phyloP scores from a whole-genome alignment of 306 rosid genomes.

The Heteromeles arbutifolia region DNA sequence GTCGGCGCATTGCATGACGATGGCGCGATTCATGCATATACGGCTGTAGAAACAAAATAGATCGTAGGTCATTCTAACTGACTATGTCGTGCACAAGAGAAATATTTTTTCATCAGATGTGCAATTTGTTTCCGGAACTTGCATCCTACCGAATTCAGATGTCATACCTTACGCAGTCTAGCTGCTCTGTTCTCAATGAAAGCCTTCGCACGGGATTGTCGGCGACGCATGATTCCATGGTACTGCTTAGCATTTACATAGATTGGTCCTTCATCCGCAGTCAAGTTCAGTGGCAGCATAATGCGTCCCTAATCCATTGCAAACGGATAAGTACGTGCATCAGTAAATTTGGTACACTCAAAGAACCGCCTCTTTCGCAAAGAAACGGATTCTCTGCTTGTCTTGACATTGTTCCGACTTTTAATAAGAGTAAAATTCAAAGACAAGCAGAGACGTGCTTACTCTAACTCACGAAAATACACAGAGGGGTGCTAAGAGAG shows the following conservation, averaged over 20 bases:
- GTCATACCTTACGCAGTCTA: constrained; percentile 59
- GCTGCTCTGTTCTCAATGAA: constrained; percentile 47
- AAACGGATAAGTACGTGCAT: constrained; percentile 15
- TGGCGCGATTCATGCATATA: constrained; percentile 97
- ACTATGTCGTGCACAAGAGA: not conserved
- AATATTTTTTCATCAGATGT: not conserved
- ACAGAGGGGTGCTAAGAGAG: not conserved
- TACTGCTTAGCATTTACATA: constrained; percentile 97
- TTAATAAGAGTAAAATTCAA: not conserved
- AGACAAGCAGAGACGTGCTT: not conserved
- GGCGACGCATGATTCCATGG: constrained; percentile 84
- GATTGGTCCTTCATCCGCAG: constrained; percentile 80
- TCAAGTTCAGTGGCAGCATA: constrained; percentile 81
- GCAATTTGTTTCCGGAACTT: not conserved
- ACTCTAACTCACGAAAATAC: not conserved
- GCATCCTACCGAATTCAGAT: not conserved
- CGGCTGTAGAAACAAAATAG: constrained; percentile 48
- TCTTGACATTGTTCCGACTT: not conserved
- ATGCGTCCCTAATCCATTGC: constrained; percentile 64
- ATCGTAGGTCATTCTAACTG: constrained; percentile 7
- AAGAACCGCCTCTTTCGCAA: not conserved
- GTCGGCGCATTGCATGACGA: constrained; percentile 89
- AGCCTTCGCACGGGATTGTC: constrained; percentile 90
- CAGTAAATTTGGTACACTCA: constrained; percentile 4
- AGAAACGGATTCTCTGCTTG: not conserved